These are phyloP conservation scores for Cladorrhinum sp. DNA, from an alignment of 2,329 filamentous ascomycete species.

Conservation along the genomic window DNA sequence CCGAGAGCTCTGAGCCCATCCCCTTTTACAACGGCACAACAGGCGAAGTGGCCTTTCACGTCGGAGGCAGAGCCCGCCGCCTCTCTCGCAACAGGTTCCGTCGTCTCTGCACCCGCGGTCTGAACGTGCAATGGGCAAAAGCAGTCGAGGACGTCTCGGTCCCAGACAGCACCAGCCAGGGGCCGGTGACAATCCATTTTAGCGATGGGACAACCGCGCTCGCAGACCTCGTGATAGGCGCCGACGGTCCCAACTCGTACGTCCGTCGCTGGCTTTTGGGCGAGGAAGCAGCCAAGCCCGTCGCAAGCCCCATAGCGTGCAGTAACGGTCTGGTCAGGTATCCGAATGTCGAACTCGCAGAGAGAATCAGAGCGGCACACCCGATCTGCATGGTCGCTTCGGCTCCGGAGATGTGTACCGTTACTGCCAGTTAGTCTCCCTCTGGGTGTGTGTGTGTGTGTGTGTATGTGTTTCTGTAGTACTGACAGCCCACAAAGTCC, in stretches of 20 bases:
- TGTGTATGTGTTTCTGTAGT: background rate
- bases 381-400: slow-evolving; percentile 4
- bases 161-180: background rate
- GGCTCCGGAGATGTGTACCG: background rate
- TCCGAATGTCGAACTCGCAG: slow-evolving; percentile 1
- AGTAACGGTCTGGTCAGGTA: slow-evolving; percentile 13
- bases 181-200: background rate
- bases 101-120: background rate
- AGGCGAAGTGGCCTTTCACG: background rate
- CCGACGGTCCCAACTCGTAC: slow-evolving; percentile 9
- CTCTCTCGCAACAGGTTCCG: slow-evolving; percentile 5
- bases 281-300: slow-evolving; percentile 4
- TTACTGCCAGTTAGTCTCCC: slow-evolving; percentile 3
- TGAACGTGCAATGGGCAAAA: slow-evolving; percentile 1
- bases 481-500: background rate
- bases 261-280: slow-evolving; percentile 12
- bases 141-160: background rate
- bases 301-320: slow-evolving; percentile 1
- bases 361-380: background rate
- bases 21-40: slow-evolving; percentile 7
- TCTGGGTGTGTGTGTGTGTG: background rate
- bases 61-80: background rate
- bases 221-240: slow-evolving; percentile 14
- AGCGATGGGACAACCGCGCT: background rate
- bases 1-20: background rate